Base-by-base conservation (phyloP, 345 rosid genomes). In the Melaleuca quinquenervia region DNA sequence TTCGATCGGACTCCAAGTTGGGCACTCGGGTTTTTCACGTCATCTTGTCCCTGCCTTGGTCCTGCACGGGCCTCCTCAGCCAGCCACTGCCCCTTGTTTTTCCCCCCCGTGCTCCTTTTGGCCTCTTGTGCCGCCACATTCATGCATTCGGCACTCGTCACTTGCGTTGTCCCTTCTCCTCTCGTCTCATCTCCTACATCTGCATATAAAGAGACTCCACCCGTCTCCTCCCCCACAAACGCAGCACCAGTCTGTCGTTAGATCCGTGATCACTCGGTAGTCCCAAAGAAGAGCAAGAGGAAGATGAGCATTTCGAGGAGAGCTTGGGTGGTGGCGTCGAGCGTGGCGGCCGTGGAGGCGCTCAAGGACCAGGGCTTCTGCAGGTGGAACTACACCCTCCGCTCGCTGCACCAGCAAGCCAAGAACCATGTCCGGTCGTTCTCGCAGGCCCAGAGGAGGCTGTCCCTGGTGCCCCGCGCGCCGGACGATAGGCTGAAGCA, bases 371-470 rank as follows among this genome's bases (percentile, higher is more conserved):
- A 91, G 76, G 91, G 91, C 2, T 84, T 89, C 80, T 90, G 88
- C 82, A 87, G 92, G 80, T 87, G 92, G 92, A 92, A 92, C 83
- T 53, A 89, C 91, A 41, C 91, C 70, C n/a, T 90, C 8, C 88
- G 88, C 50, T 90, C 87, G 6, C 18, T 84, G 32, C 88, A 89
- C 80, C 93, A 91, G 29, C 87, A 89, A 82, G 89, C 88, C 50
- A 88, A 83, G 86, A 91, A 84, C 84, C 88, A 87, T 18, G 51
- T 83, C 21, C 84, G 90, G 50, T 64, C 92, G 48, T 8, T 84
- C 84, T 91, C 92, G 83, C 94, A 89, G 52, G 83, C 92, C 75
- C 90, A 83, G 87, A 90, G 32, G 89, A 82, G 89, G 20, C 86
- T 93, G 53, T 85, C 94, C 26, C 82, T 90, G 7, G 64, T 93